A percentile compares a stretch with the other conserved stretches of the same genome.
These are phyloP conservation scores for Alloascoidea africana DNA, from an alignment of 805 yeast genomes.

Conservation along the genomic window DNA sequence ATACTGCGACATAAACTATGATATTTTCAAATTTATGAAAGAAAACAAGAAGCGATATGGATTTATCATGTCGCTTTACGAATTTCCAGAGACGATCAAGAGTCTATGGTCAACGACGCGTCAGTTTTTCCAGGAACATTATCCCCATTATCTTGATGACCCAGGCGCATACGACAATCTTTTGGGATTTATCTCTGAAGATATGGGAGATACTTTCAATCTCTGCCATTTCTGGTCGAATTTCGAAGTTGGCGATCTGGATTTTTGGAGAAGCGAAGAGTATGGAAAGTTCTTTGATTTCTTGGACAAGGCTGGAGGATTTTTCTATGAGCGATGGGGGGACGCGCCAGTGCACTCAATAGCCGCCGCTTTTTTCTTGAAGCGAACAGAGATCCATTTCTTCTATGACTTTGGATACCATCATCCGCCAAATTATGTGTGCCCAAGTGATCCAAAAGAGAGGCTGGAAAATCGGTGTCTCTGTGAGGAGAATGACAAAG, in stretches of 20 bases:
- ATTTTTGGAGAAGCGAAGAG: constrained; percentile 62
- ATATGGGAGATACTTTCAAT: constrained; percentile 52
- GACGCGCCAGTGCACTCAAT: constrained; percentile 89
- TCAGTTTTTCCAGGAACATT: constrained; percentile 33
- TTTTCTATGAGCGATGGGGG: constrained; percentile 90
- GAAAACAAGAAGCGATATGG: constrained; percentile 64
- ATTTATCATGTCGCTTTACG: constrained; percentile 67
- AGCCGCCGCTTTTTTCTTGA: constrained; percentile 68
- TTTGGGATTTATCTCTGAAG: constrained; percentile 53
- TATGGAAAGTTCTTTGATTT: constrained; percentile 56
- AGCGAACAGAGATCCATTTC: constrained; percentile 57
- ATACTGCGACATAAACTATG: constrained; percentile 61
- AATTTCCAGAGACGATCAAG: constrained; percentile 54
- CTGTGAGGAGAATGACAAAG: constrained; percentile 33
- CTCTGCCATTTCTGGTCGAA: constrained; percentile 88
- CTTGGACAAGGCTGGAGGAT: constrained; percentile 77
- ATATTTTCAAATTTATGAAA: constrained; percentile 74
- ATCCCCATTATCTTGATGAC: constrained; percentile 48
- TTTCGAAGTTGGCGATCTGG: constrained; percentile 66
- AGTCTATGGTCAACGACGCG: constrained; percentile 65
- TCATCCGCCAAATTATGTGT: constrained; percentile 60
- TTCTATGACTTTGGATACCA: constrained; percentile 77
- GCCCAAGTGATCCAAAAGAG: constrained; percentile 33
- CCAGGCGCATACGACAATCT: constrained; percentile 37
- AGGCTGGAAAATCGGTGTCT: constrained; percentile 49